phyloP scores from a whole-genome alignment of 2,329 filamentous ascomycete genomes.

The Xylariaceae sp. region DNA sequence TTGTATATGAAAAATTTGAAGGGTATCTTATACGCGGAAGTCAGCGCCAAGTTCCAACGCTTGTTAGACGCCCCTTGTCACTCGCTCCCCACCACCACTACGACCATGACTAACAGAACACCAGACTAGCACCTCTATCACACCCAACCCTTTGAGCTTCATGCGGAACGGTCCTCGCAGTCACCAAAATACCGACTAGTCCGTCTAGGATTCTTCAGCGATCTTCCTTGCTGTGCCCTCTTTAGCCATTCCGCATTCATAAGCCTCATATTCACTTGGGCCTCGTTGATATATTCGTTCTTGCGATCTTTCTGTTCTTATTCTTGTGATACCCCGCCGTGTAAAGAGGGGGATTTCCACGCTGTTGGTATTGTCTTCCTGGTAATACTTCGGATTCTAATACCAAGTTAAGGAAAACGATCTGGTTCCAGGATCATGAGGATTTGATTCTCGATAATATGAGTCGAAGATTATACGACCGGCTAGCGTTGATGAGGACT shows the following conservation, averaged over 20 bases:
- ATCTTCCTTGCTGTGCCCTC: not conserved
- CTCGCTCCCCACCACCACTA: conserved; percentile 3
- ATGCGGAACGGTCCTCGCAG: conserved; percentile 5
- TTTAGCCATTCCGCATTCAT: conserved; percentile 11
- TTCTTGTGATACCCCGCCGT: no score
- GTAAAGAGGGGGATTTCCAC: no score
- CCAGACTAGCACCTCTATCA: conserved; percentile 5
- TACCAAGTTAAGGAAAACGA: not conserved
- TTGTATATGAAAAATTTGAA: conserved; percentile 6
- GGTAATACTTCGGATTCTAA: conserved; percentile 4
- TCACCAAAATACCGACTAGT: not conserved
- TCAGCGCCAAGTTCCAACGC: conserved; percentile 18
- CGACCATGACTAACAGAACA: not conserved
- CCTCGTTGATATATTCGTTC: not conserved
- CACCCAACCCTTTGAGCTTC: conserved; percentile 6
- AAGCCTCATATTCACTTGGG: not conserved
- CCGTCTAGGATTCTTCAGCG: conserved; percentile 2
- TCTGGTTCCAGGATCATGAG: conserved; percentile 16
- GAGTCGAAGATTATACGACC: conserved; percentile 18
- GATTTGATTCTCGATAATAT: conserved; percentile 22
- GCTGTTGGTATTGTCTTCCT: no score
- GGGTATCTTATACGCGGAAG: conserved; percentile 18
- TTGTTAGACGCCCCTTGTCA: conserved; percentile 16
- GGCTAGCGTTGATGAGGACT: conserved; percentile 16
- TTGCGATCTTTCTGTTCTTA: no score